Conservation (phyloP, 108 stramenopile genomes). For the Pseudonitzschia pungens region DNA sequence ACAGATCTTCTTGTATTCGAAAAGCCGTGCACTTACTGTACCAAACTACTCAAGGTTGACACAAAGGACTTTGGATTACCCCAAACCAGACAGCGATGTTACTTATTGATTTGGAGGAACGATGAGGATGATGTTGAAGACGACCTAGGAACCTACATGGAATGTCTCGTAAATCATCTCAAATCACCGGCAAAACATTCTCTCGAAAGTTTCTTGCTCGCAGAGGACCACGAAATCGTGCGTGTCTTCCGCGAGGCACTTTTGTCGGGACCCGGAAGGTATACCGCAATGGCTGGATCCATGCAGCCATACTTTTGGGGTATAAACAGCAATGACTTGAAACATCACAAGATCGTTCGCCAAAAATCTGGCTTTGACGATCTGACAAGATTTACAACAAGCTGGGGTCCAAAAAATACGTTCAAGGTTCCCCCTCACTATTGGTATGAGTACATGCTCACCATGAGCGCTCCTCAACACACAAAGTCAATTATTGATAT, state of each 20-base stretch:
- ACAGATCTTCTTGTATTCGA: conserved; percentile 43
- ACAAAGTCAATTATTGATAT: conserved; percentile 55
- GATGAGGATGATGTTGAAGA: conserved; percentile 22
- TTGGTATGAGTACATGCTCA: conserved; percentile 68
- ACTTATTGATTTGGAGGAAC: conserved; percentile 73
- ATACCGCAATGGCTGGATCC: not conserved
- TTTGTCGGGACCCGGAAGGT: too few relatives aligned
- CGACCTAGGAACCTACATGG: conserved; percentile 68
- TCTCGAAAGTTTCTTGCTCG: conserved; percentile 67
- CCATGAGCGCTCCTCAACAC: conserved; percentile 29
- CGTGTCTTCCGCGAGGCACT: conserved; percentile 50
- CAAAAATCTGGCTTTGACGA: conserved; percentile 50
- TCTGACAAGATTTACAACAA: conserved; percentile 18
- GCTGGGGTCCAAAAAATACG: conserved; percentile 27
- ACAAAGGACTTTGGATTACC: conserved; percentile 78
- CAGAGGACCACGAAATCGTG: conserved; percentile 69
- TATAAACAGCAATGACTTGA: conserved; percentile 42
- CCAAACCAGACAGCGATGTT: conserved; percentile 69
- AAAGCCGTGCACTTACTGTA: conserved; percentile 55
- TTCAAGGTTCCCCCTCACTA: conserved; percentile 62
- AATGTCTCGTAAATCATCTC: conserved; percentile 52
- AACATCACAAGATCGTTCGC: conserved; percentile 47
- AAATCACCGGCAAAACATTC: conserved; percentile 61
- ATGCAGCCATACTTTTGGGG: conserved; percentile 64
- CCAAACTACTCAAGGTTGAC: conserved; percentile 52